phyloP scores from a whole-genome alignment of 140 eudicot genomes.

The Flaveria floridana region DNA sequence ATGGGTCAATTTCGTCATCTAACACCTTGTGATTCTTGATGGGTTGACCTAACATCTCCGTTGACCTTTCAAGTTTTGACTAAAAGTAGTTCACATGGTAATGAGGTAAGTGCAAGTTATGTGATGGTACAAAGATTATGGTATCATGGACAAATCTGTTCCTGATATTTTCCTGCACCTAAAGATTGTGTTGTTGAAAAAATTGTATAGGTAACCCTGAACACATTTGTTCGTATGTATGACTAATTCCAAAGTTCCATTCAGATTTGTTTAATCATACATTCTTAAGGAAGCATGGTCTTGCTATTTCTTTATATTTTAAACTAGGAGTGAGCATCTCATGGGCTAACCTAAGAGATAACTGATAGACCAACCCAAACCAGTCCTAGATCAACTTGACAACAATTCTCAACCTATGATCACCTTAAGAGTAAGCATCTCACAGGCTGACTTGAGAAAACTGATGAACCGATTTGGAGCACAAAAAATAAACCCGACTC shows the following conservation, averaged over 20 bases:
- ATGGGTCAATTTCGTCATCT: conserved; percentile 34
- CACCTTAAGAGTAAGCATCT: too few species aligned
- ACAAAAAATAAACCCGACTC: too few species aligned
- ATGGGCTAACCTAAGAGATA: too few species aligned
- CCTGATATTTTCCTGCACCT: conserved; percentile 21
- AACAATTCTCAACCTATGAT: too few species aligned
- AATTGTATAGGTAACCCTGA: not conserved
- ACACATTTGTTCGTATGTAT: not conserved
- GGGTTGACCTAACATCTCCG: conserved; percentile 34
- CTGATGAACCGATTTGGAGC: too few species aligned
- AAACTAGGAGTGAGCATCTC: too few species aligned
- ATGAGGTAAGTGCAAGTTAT: conserved; percentile 25
- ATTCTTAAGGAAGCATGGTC: not conserved
- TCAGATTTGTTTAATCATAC: not conserved
- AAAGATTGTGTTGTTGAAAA: conserved; percentile 26
- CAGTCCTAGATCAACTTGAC: too few species aligned
- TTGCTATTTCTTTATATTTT: not conserved
- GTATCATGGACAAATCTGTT: conserved; percentile 23
- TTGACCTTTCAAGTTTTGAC: conserved; percentile 33
- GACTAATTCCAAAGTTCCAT: not conserved
- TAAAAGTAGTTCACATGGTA: conserved; percentile 33
- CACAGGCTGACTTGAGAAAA: too few species aligned
- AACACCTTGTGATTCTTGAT: conserved; percentile 32
- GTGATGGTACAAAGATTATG: conserved; percentile 28
- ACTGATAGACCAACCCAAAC: too few species aligned